phyloP scores from a whole-genome alignment of 805 yeast genomes.

The Saccharomycopsis selenospora region DNA sequence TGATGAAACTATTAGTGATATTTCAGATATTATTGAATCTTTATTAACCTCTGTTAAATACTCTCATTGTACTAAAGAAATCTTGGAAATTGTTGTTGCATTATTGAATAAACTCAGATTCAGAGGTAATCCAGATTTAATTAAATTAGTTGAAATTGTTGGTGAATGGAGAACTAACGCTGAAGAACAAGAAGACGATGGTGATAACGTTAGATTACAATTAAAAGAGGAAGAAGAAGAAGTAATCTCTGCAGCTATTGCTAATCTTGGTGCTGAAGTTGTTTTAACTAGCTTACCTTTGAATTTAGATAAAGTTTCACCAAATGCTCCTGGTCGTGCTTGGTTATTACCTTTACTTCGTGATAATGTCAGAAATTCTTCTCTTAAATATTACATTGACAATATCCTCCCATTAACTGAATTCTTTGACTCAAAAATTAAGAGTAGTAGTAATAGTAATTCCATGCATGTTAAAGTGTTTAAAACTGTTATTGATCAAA shows the following conservation, averaged over 20 bases:
- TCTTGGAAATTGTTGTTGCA: conserved; percentile 59
- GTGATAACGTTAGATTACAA: conserved; percentile 47
- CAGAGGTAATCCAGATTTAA: conserved; percentile 64
- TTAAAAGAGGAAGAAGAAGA: conserved; percentile 69
- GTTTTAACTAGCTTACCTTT: conserved; percentile 73
- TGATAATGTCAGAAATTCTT: conserved; percentile 72
- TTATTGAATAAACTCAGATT: conserved; percentile 55
- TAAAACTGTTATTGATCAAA: conserved; percentile 80
- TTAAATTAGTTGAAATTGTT: conserved; percentile 57
- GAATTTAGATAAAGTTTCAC: conserved; percentile 53
- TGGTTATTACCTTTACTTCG: conserved; percentile 90
- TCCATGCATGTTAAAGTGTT: conserved; percentile 72
- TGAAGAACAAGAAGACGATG: conserved; percentile 37
- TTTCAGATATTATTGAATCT: conserved; percentile 50
- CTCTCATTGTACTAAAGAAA: conserved; percentile 67
- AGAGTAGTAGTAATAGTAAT: conserved; percentile 38
- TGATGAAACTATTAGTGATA: conserved; percentile 43
- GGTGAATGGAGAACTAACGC: conserved; percentile 77
- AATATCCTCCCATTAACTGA: conserved; percentile 61
- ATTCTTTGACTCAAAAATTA: conserved; percentile 44
- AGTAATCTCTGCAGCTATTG: conserved; percentile 71
- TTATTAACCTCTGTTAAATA: conserved; percentile 60
- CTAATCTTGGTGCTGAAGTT: conserved; percentile 79
- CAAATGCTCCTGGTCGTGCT: conserved; percentile 73
- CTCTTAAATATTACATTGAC: conserved; percentile 52